phyloP scores from a whole-genome alignment of 2,329 filamentous ascomycete species.

The Huntiella omanensis region DNA sequence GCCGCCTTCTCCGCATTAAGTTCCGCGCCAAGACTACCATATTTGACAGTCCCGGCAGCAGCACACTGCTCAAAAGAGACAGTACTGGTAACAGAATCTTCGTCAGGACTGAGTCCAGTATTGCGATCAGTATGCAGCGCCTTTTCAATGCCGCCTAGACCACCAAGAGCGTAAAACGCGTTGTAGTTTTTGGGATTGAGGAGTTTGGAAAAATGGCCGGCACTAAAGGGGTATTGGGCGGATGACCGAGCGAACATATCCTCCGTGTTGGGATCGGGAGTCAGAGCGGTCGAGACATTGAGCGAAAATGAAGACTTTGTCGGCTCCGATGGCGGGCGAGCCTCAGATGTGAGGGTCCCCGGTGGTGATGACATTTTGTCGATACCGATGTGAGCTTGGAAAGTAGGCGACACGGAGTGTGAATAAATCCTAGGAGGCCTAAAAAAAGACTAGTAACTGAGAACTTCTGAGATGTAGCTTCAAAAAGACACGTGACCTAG shows the following conservation, averaged over 20 bases:
- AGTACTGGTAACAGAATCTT: slow-evolving; percentile 40
- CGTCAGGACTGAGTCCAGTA: slow-evolving; percentile 51
- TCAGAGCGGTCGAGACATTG: slow-evolving; percentile 18
- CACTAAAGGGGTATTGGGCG: slow-evolving; percentile 49
- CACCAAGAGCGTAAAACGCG: slow-evolving; percentile 59
- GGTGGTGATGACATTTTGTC: neutral
- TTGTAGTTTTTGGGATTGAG: slow-evolving; percentile 61
- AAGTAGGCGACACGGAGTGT: too few relatives aligned
- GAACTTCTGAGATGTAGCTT: too few relatives aligned
- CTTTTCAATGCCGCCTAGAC: slow-evolving; percentile 52
- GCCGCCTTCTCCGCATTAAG: neutral
- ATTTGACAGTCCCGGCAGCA: slow-evolving; percentile 6
- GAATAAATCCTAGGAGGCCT: too few relatives aligned
- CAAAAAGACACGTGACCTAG: too few relatives aligned
- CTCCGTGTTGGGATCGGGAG: slow-evolving; percentile 49
- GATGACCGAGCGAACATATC: slow-evolving; percentile 47
- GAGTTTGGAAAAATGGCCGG: slow-evolving; percentile 56
- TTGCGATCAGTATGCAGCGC: slow-evolving; percentile 48
- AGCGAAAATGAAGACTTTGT: slow-evolving; percentile 6
- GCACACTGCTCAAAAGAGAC: slow-evolving; percentile 47
- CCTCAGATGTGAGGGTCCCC: neutral
- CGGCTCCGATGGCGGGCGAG: neutral
- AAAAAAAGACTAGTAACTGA: too few relatives aligned
- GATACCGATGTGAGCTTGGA: too few relatives aligned
- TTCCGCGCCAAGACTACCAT: slow-evolving; percentile 1